Evolutionary conservation across 495 filamentous ascomycete species (phyloP), one percentile per base, ranked within the genome.

Genomic region (Daldinia caldariorum): DNA sequence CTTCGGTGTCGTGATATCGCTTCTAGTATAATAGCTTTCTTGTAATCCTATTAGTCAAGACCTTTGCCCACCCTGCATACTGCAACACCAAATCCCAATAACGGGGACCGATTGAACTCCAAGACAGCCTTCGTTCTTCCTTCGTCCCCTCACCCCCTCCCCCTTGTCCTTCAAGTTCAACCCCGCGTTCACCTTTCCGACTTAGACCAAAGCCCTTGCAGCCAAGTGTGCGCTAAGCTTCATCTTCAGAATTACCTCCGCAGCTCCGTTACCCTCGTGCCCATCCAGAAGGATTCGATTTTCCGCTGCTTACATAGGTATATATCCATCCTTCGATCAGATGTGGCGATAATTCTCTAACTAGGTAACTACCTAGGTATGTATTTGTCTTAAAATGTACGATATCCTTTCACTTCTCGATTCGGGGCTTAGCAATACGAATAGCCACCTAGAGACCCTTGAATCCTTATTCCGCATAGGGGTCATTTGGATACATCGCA

Each of bases 251-350:
- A 64, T 64, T 67, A 56, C 59, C 57, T 72, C 70, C 70, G 70
- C 70, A 72, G 64, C 41, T 68, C 70, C 70, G 70, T 68, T 59
- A 41, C 39, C 61, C 70, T 65, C 70, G 61, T 72, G 70, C 51
- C 29, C 65, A 51, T 50, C 14, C 20, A 29, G 49, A 67, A 65
- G 43, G 59, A 53, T 61, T 59, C 41, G 56, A 61, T 62, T 58
- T 58, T 37, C 53, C 29, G 14, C 16, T 35, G 53, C 53, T 37
- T 56, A 56, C 53, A 47, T 47, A 37, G 12, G 20, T 37, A 34
- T n/a, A 18, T 56, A 16, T 51, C 26, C 45, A 37, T 18, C 7
- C 56, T 50, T 61, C 39, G 13, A 32, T 61, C 50, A 18, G 31
- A 34, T 31, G 20, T 26, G 16, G 3, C 29, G 59, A 50, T 60